A percentile compares a stretch with the other conserved stretches of the same genome.
phyloP scores from a whole-genome alignment of 257 asterid species.

The Plectranthus barbatus region DNA sequence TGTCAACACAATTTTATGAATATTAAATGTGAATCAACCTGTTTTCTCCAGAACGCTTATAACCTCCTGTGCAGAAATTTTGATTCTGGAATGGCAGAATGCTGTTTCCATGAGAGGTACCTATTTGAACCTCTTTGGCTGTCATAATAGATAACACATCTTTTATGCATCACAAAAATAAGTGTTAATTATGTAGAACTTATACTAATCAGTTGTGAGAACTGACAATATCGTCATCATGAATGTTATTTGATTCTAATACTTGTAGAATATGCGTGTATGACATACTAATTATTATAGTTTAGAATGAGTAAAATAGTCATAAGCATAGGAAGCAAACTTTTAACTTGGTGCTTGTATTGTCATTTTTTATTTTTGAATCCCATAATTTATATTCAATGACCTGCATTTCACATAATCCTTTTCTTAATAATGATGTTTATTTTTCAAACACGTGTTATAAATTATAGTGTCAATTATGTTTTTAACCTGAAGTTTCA shows the following conservation, averaged over 20 bases:
- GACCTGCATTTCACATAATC: too few species aligned
- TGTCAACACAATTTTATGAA: neutral
- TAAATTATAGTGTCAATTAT: too few species aligned
- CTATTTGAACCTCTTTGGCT: neutral
- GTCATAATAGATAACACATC: neutral
- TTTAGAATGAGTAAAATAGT: neutral
- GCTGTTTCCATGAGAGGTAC: slow-evolving; percentile 95
- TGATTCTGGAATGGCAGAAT: slow-evolving; percentile 85
- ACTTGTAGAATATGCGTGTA: neutral
- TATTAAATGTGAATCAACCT: neutral
- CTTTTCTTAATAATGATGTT: neutral
- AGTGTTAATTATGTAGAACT: neutral
- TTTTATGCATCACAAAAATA: neutral
- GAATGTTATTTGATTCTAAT: neutral
- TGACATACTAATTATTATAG: neutral
- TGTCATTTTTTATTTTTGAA: too few species aligned
- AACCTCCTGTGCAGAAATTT: slow-evolving; percentile 82
- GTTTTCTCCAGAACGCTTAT: slow-evolving; percentile 58
- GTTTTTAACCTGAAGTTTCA: too few species aligned
- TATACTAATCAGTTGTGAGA: neutral
- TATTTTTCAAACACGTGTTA: neutral
- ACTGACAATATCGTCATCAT: neutral
- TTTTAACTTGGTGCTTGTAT: neutral
- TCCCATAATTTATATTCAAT: too few species aligned
- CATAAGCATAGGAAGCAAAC: neutral